Evolutionary conservation across 768 basidiomycete genomes (phyloP).

Genomic region (Tulasnella calospora): DNA sequence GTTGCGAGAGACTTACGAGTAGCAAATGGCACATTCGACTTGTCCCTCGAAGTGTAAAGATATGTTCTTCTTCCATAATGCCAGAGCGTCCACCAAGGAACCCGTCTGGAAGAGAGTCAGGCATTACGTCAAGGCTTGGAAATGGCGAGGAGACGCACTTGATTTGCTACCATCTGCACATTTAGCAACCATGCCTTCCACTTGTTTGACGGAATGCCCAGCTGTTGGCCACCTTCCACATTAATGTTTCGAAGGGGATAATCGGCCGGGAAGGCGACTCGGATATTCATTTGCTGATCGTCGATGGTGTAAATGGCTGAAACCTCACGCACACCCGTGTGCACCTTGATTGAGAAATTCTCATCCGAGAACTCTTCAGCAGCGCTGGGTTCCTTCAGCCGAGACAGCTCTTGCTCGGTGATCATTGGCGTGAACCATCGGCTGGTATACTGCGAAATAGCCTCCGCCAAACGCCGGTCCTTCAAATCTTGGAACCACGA

Average conservation of each 20-base stretch:
- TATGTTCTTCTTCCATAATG: constrained; percentile 91
- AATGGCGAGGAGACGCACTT: constrained; percentile 58
- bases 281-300: constrained; percentile 88
- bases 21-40: constrained; percentile 94
- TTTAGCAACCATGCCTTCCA: constrained; percentile 94
- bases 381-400: constrained; percentile 54
- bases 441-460: constrained; percentile 73
- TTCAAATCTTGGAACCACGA: constrained; percentile 82
- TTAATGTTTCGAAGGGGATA: constrained; percentile 89
- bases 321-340: constrained; percentile 69
- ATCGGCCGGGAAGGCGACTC: constrained; percentile 76
- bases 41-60: constrained; percentile 90
- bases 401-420: constrained; percentile 74
- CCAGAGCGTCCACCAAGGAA: constrained; percentile 78
- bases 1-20: constrained; percentile 59
- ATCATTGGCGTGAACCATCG: constrained; percentile 85
- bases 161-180: constrained; percentile 65
- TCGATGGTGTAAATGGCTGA: constrained; percentile 81
- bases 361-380: constrained; percentile 64
- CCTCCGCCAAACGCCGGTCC: constrained; percentile 77
- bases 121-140: background rate
- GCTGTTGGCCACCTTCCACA: constrained; percentile 73
- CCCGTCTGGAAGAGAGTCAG: constrained; percentile 59
- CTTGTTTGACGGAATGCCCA: constrained; percentile 82
- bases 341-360: constrained; percentile 73